Conservation (phyloP, 208 protist species). For the Crithidia brevicula region DNA sequence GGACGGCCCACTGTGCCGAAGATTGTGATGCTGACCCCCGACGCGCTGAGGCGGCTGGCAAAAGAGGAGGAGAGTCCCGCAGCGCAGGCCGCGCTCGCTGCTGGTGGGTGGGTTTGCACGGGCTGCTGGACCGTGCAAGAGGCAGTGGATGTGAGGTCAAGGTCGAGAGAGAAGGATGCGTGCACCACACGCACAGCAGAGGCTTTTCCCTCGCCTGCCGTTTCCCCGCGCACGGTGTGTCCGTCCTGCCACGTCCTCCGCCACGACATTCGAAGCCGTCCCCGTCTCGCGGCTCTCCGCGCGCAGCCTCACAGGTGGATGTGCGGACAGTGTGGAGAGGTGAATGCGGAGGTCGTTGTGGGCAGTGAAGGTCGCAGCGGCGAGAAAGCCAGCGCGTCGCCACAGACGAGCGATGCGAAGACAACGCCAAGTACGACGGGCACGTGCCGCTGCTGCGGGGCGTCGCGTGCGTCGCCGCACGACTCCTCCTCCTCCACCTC, state of each 20-base stretch:
- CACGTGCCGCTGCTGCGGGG: slow-evolving; percentile 51
- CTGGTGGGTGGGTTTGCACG: slow-evolving; percentile 67
- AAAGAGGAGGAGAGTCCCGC: slow-evolving; percentile 29
- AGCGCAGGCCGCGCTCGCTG: slow-evolving; percentile 35
- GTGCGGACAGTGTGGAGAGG: slow-evolving; percentile 55
- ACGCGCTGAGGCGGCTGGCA: slow-evolving; percentile 12
- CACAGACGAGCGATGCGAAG: not conserved
- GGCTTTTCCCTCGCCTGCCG: no score
- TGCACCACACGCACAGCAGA: no score
- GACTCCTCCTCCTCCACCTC: no score
- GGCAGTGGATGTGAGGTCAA: no score
- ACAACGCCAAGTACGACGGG: no score
- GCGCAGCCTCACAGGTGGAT: slow-evolving; percentile 30
- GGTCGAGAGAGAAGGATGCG: no score
- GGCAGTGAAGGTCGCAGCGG: no score
- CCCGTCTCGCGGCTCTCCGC: slow-evolving; percentile 20
- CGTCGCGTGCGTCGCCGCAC: not conserved
- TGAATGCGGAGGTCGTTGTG: slow-evolving; percentile 45
- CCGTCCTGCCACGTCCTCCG: slow-evolving; percentile 52
- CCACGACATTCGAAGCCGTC: slow-evolving; percentile 38
- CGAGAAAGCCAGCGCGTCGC: not conserved
- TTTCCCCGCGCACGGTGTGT: slow-evolving; percentile 53
- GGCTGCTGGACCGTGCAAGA: slow-evolving; percentile 39
- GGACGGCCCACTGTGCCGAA: no score
- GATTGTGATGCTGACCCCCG: slow-evolving; percentile 2